A percentile compares a stretch with the other conserved stretches of the same genome.
Conservation (phyloP, 176 grass and related monocot species). For the Leersia perrieri region DNA sequence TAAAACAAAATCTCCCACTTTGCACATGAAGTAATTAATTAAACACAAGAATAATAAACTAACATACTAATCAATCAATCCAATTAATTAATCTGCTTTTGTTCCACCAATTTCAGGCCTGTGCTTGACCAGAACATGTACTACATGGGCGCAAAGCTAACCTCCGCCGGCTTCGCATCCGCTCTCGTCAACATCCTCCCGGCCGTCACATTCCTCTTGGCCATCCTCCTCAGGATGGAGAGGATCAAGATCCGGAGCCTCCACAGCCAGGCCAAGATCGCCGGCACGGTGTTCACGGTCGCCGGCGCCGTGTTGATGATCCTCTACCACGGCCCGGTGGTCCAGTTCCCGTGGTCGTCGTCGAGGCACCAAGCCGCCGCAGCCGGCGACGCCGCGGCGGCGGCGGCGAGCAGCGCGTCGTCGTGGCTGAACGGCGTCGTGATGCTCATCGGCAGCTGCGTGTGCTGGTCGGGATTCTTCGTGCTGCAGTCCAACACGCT, state of each 20-base stretch:
- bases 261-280: conserved; percentile 80
- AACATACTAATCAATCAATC: background rate
- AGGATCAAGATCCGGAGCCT: conserved; percentile 47
- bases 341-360: conserved; percentile 69
- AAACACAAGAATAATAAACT: background rate
- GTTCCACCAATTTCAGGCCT: conserved; percentile 41
- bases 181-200: conserved; percentile 82
- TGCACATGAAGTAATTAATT: background rate
- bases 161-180: conserved; percentile 67
- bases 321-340: conserved; percentile 74
- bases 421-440: conserved; percentile 63
- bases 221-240: conserved; percentile 63
- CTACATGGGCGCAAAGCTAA: conserved; percentile 69
- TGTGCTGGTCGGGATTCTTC: conserved; percentile 80
- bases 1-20: background rate
- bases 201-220: conserved; percentile 77
- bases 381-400: background rate
- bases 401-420: background rate
- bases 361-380: too few species aligned
- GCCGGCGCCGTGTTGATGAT: conserved; percentile 82
- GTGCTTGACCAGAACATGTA: conserved; percentile 90
- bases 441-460: conserved; percentile 58
- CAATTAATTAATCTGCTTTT: background rate
- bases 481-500: conserved; percentile 86
- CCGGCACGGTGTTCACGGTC: conserved; percentile 64